These are phyloP conservation scores for Microdochium trichocladiopsis DNA, from an alignment of 2,329 filamentous ascomycete species.

Conservation along the genomic window DNA sequence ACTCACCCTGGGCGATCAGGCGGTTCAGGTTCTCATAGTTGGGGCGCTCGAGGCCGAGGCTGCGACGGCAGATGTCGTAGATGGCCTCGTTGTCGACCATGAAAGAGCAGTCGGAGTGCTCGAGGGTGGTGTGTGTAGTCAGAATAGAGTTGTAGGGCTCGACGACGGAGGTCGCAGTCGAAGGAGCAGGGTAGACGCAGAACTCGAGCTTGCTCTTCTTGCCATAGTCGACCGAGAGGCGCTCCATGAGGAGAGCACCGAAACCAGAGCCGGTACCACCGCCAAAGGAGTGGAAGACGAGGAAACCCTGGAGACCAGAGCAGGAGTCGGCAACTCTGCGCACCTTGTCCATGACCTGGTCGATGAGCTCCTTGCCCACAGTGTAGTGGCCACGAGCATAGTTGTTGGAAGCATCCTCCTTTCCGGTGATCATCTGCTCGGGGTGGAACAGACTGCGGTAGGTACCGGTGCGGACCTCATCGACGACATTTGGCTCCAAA, in stretches of 20 bases:
- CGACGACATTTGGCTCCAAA: conserved; percentile 98
- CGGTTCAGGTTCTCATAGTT: conserved; percentile 99
- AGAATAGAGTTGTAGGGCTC: conserved; percentile 99
- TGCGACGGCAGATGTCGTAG: conserved; percentile 98
- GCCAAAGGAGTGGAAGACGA: conserved; percentile 99
- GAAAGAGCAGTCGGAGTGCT: conserved; percentile 99
- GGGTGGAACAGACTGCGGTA: conserved; percentile 98
- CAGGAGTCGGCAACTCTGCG: conserved; percentile 97
- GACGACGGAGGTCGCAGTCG: conserved; percentile 94
- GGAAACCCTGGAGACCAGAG: conserved; percentile 95
- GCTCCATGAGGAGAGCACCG: conserved; percentile 97
- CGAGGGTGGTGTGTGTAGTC: conserved; percentile 96
- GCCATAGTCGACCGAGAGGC: conserved; percentile 96
- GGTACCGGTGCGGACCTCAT: conserved; percentile 95
- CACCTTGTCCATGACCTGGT: conserved; percentile 95
- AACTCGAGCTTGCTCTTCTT: conserved; percentile 99
- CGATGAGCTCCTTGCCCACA: conserved; percentile 98
- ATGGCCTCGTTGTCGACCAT: conserved; percentile 99
- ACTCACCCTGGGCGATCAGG: conserved; percentile 85
- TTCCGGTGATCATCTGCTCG: conserved; percentile 99
- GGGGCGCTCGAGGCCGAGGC: conserved; percentile 93
- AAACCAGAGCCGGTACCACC: conserved; percentile 98
- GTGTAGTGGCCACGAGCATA: conserved; percentile 99
- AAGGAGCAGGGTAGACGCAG: conserved; percentile 96
- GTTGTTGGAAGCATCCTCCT: conserved; percentile 99